A percentile compares a stretch with the other conserved stretches of the same genome.
Conservation (phyloP, 108 stramenopile species). For the Aurantiochytrium sp. region DNA sequence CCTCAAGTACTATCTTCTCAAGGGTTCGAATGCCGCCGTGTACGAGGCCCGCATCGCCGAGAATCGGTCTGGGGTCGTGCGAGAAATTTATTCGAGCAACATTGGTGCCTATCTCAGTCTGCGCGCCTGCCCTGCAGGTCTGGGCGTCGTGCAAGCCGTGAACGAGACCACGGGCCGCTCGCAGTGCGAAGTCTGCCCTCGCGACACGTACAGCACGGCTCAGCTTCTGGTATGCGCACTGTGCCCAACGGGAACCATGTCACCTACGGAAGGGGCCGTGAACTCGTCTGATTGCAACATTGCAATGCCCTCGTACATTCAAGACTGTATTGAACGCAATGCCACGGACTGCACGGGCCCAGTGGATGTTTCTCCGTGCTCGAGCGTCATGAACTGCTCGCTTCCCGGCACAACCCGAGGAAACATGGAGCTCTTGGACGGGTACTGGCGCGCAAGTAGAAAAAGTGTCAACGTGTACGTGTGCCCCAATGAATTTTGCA, state of each 20-base stretch:
- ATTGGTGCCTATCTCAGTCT: background rate
- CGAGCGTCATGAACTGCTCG: background rate
- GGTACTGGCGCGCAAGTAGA: background rate
- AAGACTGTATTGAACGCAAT: background rate
- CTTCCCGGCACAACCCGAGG: background rate
- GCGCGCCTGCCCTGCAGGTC: background rate
- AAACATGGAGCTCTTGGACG: background rate
- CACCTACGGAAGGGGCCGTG: background rate
- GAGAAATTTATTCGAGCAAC: background rate
- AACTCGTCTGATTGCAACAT: background rate
- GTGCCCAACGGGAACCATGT: background rate
- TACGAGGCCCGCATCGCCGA: background rate
- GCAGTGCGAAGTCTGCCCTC: background rate
- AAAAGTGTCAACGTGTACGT: background rate
- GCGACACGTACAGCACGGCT: background rate
- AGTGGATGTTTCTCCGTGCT: background rate
- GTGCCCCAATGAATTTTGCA: background rate
- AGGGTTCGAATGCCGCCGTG: background rate
- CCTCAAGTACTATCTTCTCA: background rate
- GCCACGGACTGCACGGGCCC: background rate
- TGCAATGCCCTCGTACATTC: background rate
- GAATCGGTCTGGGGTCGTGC: background rate
- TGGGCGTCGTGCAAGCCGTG: background rate
- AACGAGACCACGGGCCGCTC: background rate
- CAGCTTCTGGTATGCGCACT: background rate